Conservation (phyloP, 371 early-diverging fungal species). For the Mucor velutinosus region DNA sequence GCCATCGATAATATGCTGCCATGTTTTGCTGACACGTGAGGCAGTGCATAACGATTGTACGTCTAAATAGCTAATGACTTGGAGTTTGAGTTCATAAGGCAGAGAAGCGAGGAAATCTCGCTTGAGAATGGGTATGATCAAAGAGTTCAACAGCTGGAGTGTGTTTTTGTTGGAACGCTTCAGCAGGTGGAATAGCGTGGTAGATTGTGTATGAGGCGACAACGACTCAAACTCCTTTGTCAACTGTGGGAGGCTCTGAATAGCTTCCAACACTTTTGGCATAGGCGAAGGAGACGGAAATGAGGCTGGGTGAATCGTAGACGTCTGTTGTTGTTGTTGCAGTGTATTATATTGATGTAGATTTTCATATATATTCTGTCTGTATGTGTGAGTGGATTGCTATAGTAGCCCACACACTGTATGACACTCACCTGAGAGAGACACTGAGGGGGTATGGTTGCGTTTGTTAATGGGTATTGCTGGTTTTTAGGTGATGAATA, state of each 20-base stretch:
- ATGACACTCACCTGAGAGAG: not conserved
- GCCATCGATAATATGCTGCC: constrained; percentile 78
- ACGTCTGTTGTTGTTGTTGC: not conserved
- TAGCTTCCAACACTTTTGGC: not conserved
- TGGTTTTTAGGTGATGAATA: not conserved
- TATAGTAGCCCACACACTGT: not conserved
- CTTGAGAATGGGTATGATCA: constrained; percentile 79
- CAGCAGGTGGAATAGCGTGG: constrained; percentile 37
- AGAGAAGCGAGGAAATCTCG: constrained; percentile 84
- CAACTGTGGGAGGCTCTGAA: constrained; percentile 3
- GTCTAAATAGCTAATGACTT: constrained; percentile 82
- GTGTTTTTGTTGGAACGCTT: constrained; percentile 55
- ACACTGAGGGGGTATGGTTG: not conserved
- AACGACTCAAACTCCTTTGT: constrained; percentile 16
- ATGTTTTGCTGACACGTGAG: constrained; percentile 71
- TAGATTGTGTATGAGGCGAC: constrained; percentile 27
- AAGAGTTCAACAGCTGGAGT: constrained; percentile 78
- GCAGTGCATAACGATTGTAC: constrained; percentile 75
- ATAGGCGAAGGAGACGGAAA: not conserved
- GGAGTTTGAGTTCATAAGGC: constrained; percentile 76
- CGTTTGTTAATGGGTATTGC: not conserved
- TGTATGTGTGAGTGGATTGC: not conserved
- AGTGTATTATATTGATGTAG: not conserved
- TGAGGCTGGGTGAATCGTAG: not conserved
- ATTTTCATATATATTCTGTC: not conserved